Base-by-base conservation (phyloP, 2,329 filamentous ascomycete genomes). In the Exophiala alcalophila region DNA sequence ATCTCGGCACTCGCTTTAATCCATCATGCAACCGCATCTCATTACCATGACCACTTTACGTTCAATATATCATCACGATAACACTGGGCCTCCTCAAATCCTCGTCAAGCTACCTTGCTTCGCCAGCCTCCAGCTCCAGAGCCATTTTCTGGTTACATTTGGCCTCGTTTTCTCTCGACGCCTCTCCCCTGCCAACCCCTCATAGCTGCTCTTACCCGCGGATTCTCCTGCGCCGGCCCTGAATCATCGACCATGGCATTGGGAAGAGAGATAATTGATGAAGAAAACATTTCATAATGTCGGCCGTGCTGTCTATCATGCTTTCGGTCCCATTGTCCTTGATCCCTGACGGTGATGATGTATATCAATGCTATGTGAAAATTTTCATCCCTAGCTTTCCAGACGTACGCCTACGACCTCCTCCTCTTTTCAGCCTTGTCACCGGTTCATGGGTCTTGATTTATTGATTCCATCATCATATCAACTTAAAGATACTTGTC, bases 181-280 rank as follows among this genome's bases (percentile, higher is more conserved):
- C 28, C 27, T 28, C 16, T 31, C 12, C 31, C 37, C 35, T 34
- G 24, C 28, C 26, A 36, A 32, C 44, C 45, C 49, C 44, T 46
- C 37, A 40, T 28, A 20, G 27, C 38, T 36, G 34, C 31, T n/a
- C n/a, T n/a, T n/a, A n/a, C 12, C 31, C 16, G 27, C 35, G 38
- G 31, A 32, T 23, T 36, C 34, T 44, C 49, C 49, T 52, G 49
- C 49, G 45, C 49, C 44, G 45, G 26, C 24, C 34, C 25, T 37
- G 32, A 48, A 34, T 42, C 43, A 24, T 35, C 24, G 12, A 16
- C 23, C 6, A 35, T 12, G 19, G 14, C 32, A 36, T 16, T 23
- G 15, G 14, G 25, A 26, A 20, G 38, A 40, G 34, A 20, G 36
- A 36, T 23, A 43, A 27, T 18, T 34, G 16, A 39, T 42, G 21